Evolutionary conservation across 1,284 basidiomycete genomes (phyloP).

Genomic region (Fomitopsis schrenkii): DNA sequence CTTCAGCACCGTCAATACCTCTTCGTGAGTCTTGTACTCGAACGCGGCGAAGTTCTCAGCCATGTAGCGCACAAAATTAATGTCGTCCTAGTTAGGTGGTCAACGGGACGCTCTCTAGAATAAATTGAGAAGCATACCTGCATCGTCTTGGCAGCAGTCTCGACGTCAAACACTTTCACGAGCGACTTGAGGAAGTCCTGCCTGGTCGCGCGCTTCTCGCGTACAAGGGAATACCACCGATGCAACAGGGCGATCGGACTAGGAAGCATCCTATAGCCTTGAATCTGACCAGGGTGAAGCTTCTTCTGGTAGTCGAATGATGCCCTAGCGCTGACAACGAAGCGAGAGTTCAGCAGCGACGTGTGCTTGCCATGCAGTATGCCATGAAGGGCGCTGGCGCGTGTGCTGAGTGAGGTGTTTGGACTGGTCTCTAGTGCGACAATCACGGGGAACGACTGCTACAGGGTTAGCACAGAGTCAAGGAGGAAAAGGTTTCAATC

Average conservation of each 20-base stretch:
- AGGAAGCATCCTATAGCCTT: constrained; percentile 57
- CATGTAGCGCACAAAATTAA: constrained; percentile 86
- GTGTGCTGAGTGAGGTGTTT: constrained; percentile 54
- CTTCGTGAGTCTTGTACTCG: constrained; percentile 94
- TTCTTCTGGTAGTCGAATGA: constrained; percentile 84
- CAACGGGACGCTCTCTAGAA: neutral
- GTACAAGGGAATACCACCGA: constrained; percentile 87
- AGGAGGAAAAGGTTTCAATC: constrained; percentile 13
- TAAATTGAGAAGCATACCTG: constrained; percentile 34
- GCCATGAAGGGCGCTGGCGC: constrained; percentile 80
- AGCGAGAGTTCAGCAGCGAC: constrained; percentile 85
- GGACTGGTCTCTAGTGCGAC: constrained; percentile 90
- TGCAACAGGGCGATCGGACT: constrained; percentile 72
- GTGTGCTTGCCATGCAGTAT: constrained; percentile 87
- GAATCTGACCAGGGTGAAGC: constrained; percentile 40
- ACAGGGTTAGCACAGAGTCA: neutral
- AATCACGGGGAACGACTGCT: constrained; percentile 86
- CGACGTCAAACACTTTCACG: constrained; percentile 76
- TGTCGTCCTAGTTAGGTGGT: constrained; percentile 52
- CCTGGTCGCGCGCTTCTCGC: constrained; percentile 82
- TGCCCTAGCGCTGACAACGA: constrained; percentile 71
- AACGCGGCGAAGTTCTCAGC: constrained; percentile 91
- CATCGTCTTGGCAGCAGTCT: constrained; percentile 38
- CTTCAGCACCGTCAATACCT: constrained; percentile 83
- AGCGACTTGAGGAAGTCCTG: constrained; percentile 87